A percentile compares a stretch with the other conserved stretches of the same genome.
These are phyloP conservation scores for Yamadazyma diospyri DNA, from an alignment of 1,139 yeast genomes.

Conservation along the genomic window DNA sequence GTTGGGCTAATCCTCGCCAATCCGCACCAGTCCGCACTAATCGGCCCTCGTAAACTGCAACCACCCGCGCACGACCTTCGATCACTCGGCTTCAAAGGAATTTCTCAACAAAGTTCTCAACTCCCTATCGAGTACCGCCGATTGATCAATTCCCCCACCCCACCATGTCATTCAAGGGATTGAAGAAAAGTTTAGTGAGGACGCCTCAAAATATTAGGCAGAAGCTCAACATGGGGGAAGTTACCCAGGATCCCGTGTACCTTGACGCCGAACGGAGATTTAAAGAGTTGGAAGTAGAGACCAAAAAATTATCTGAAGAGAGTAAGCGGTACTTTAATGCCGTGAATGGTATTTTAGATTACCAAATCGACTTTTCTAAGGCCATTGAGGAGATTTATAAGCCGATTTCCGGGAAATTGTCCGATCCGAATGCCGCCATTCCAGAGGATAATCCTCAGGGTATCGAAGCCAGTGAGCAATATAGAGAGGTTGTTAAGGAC, in stretches of 20 bases:
- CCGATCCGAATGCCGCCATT: constrained; percentile 80
- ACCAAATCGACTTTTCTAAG: constrained; percentile 88
- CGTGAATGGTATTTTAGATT: constrained; percentile 88
- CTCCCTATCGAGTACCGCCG: not conserved
- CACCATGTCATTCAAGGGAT: constrained; percentile 87
- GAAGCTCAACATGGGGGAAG: constrained; percentile 80
- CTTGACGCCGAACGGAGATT: constrained; percentile 94
- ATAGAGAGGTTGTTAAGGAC: constrained; percentile 81
- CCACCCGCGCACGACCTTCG: not conserved
- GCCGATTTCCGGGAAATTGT: constrained; percentile 88
- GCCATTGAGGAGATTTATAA: constrained; percentile 95
- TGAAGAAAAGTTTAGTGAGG: constrained; percentile 80
- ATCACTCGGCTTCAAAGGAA: constrained; percentile 2
- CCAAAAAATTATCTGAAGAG: constrained; percentile 86
- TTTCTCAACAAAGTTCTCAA: constrained; percentile 4
- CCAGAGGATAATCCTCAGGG: constrained; percentile 97
- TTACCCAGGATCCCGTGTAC: constrained; percentile 83
- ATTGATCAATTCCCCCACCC: not conserved
- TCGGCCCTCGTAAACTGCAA: not conserved
- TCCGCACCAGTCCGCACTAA: too few species aligned
- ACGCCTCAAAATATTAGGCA: constrained; percentile 81
- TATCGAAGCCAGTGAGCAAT: constrained; percentile 89
- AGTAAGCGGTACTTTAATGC: constrained; percentile 86
- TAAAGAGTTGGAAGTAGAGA: constrained; percentile 84
- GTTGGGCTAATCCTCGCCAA: too few species aligned